Evolutionary conservation across 2,329 filamentous ascomycete species (phyloP), one percentile per base, ranked within the genome.

Genomic region (Cytospora piceicola): DNA sequence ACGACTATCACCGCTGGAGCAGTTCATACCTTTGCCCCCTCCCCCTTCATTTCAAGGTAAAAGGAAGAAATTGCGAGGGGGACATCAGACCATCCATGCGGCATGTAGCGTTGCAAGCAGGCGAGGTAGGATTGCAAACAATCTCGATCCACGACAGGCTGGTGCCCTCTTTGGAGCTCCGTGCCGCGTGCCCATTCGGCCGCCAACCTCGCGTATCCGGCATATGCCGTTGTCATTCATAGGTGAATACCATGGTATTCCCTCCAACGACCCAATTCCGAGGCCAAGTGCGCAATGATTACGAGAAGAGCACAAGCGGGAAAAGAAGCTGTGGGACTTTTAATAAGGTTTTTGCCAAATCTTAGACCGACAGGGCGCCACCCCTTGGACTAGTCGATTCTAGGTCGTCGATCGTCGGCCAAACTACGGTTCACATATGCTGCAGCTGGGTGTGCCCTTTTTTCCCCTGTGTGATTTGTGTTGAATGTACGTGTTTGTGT

Each of bases 311-410:
- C 22, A 17, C 42, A 24, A 24, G 52, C 22, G 30, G 51, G n/a
- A 29, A 36, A 36, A 60, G 51, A 57, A 30, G 32, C 60, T 56
- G 32, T 66, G 24, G 30, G 42, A 22, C 7, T 24, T 20, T 49
- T 59, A 56, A 59, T 59, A 66, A 64, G 56, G 56, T 66, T 66
- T 66, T 66, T 59, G 55, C 49, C 58, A 59, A 46, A 51, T 54
- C 49, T 30, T 51, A 24, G 64, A 55, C 62, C 36, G 30, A n/a
- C 30, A 36, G 55, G 34, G 60, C 49, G 56, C 39, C 51, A 30
- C 22, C 30, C 22, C 30, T 39, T 46, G 55, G 49, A 39, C 49
- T 54, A 61, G 57, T 29, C 36, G 57, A 52, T 52, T 46, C 49
- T 42, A 34, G 49, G 55, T 34, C 17, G 14, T 60, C 53, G 36